Percentiles rank a stretch among this genome's conserved stretches.
These are phyloP conservation scores for Starmerella tilneyi DNA, from an alignment of 805 yeast species.

Conservation along the genomic window DNA sequence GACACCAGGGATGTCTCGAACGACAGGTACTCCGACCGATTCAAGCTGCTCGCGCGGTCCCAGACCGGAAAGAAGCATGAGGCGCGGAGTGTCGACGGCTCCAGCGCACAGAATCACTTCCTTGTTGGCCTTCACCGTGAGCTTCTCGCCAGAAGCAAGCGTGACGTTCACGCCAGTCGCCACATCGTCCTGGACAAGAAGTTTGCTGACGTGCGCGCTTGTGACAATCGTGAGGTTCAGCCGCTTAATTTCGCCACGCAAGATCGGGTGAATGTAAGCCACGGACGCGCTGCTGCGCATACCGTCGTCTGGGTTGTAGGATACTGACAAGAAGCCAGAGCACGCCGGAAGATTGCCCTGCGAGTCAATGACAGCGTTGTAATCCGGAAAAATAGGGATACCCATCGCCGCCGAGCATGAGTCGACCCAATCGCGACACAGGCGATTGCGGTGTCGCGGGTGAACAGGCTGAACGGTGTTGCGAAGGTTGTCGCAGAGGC, in stretches of 20 bases:
- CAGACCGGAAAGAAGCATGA: constrained; percentile 30
- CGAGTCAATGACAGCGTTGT: constrained; percentile 9
- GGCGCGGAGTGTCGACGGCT: constrained; percentile 31
- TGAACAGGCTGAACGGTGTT: constrained; percentile 19
- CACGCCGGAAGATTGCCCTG: constrained; percentile 8
- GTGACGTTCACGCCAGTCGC: constrained; percentile 28
- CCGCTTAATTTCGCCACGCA: constrained; percentile 8
- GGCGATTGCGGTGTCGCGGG: constrained; percentile 17
- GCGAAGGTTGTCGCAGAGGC: constrained; percentile 17
- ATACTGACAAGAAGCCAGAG: constrained; percentile 15
- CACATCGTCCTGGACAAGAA: constrained; percentile 24
- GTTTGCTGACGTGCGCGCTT: constrained; percentile 17
- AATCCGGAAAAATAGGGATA: constrained; percentile 12
- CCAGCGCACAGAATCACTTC: constrained; percentile 30
- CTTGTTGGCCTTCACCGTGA: constrained; percentile 24
- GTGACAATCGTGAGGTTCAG: constrained; percentile 18
- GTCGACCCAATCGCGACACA: constrained; percentile 16
- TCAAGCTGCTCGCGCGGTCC: constrained; percentile 30
- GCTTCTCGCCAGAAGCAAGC: constrained; percentile 24
- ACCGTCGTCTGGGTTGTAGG: constrained; percentile 19
- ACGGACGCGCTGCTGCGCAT: constrained; percentile 28
- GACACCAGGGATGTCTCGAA: constrained; percentile 29
- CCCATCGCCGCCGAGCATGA: constrained; percentile 12
- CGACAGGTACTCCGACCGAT: constrained; percentile 26
- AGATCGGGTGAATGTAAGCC: constrained; percentile 27